These are phyloP conservation scores for Populus hybrid DNA, from an alignment of 441 rosid genomes.

Conservation along the genomic window DNA sequence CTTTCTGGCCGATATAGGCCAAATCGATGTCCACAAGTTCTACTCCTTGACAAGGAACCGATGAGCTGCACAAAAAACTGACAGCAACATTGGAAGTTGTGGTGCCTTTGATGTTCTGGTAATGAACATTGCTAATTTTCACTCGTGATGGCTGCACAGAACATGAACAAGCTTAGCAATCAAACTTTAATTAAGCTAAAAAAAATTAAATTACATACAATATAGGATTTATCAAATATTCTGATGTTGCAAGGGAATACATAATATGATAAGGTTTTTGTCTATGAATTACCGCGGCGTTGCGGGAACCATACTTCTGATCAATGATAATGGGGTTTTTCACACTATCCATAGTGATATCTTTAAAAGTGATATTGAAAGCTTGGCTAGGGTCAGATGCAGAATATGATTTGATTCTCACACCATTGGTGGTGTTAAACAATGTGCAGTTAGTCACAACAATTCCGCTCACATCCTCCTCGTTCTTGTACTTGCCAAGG, in stretches of 20 bases:
- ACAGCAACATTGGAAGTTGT: slow-evolving; percentile 34
- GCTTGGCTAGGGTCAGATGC: slow-evolving; percentile 54
- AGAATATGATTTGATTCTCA: slow-evolving; percentile 77
- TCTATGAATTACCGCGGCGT: background rate
- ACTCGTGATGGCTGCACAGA: slow-evolving; percentile 45
- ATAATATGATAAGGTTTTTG: background rate
- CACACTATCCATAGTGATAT: slow-evolving; percentile 57
- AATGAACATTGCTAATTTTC: slow-evolving; percentile 45
- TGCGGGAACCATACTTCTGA: slow-evolving; percentile 28
- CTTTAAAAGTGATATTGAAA: slow-evolving; percentile 42
- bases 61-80: slow-evolving; percentile 38
- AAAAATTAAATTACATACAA: too few relatives aligned
- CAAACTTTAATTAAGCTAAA: background rate
- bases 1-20: slow-evolving; percentile 3
- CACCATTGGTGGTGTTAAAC: slow-evolving; percentile 47
- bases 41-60: slow-evolving; percentile 41
- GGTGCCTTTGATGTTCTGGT: slow-evolving; percentile 58
- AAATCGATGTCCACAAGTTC: slow-evolving; percentile 43
- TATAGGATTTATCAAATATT: too few relatives aligned
- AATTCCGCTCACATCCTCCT: slow-evolving; percentile 64
- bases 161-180: background rate
- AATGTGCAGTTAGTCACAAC: slow-evolving; percentile 48
- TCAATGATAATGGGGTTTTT: slow-evolving; percentile 73
- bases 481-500: slow-evolving; percentile 60
- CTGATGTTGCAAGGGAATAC: background rate